Evolutionary conservation across 192 early-diverging fungal species (phyloP), one percentile per base, ranked within the genome.

Genomic region (Chytriomyces confervae): DNA sequence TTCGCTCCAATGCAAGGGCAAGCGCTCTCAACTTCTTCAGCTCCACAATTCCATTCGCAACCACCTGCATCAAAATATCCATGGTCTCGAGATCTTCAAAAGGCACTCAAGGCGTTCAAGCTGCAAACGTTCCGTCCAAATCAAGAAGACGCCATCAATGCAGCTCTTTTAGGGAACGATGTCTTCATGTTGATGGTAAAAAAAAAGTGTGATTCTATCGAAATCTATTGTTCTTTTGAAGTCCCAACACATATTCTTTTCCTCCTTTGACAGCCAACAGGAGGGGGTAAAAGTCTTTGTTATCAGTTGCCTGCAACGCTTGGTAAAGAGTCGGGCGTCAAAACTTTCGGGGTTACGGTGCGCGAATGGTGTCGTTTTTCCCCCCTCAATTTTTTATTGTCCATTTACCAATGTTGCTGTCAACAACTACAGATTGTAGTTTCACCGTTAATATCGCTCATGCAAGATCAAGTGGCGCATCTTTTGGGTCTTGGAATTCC

Each of bases 241-340:
- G 29, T 36, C 53, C 53, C 20, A 57, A 44, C 43, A 43, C 20
- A 20, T 78, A 65, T 60, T 76, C 8, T n/a, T n/a, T n/a, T 61
- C n/a, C 27, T 29, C 24, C 48, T 20, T 11, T 45, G 23, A 24
- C 60, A 83, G 82, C 97, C 97, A 0, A 99, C 97, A 1, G 97
- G 97, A 51, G 96, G 95, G 0, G 97, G 97, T 3, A 99, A 99
- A 80, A 94, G 92, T 71, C 85, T 99, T 18, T 99, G 97, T 81
- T 99, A 97, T 79, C 95, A 88, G 78, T 85, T 98, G 8, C 95
- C 95, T 0, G 93, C 95, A 5, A 76, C 93, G 24, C 67, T 95
- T n/a, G 84, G 80, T 48, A 85, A 85, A 61, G 23, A 11, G 13
- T 36, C 77, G 6, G 68, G 68, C 13, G 91, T 87, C 72, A 69